Base-by-base conservation (phyloP, 805 yeast genomes). In the Kregervanrija delftensis region DNA sequence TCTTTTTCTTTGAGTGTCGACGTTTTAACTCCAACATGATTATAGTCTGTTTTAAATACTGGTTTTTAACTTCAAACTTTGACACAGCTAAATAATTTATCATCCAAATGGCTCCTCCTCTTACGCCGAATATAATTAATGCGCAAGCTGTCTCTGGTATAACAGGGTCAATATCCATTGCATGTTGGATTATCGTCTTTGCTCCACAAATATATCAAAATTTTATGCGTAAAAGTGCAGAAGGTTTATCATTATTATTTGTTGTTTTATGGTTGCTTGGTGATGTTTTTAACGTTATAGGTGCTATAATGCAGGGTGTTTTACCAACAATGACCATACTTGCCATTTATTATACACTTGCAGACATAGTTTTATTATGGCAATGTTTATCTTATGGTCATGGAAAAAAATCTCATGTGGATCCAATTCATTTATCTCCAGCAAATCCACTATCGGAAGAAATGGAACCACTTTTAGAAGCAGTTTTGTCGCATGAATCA, bases 111-210 rank as follows among this genome's bases (percentile, higher is more conserved):
- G 77, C 80, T 4, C 83, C 83, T 17, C 81, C 83, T 35, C 83
- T 83, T 33, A 80, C 81, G 22, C 86, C 89, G 3, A 72, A 82
- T 17, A 73, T 75, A 30, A 68, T 82, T 44, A 83, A 79, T 51
- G 80, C 86, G 13, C 77, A 78, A 51, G 86, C 86, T 13, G 78
- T 85, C 14, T 79, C 88, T 57, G 93, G 91, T 6, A 83, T 86
- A 45, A 79, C 85, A 14, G 86, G 84, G 28, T 87, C 96, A 11
- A 88, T 93, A 33, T 91, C 98, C 14, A 77, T 91, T 39, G 96
- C 97, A 12, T 93, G 97, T 63, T 91, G 99, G 99, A 83, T 93
- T 48, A 90, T 93, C 40, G 99, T 91, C 13, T 91, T 93, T 71
- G 95, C 96, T 34, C 98, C 98, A 10, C 98, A 91, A 61, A 84